These are phyloP conservation scores for Suhomyces choctaworum DNA, from an alignment of 1,139 yeast genomes.

Conservation along the genomic window DNA sequence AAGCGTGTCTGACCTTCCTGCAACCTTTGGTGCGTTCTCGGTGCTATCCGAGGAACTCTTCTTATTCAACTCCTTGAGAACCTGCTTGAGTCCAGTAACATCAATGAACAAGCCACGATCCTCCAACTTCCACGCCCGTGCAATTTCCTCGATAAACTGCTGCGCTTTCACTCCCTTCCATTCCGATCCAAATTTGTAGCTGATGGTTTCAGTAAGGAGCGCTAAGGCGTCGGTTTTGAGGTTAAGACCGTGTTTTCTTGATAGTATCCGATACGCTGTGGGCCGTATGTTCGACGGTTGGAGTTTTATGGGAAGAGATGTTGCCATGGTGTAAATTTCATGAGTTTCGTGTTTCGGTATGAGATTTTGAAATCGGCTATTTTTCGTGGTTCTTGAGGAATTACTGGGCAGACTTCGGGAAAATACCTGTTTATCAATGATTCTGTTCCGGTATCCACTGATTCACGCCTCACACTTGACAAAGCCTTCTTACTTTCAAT, in stretches of 20 bases:
- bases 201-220: slow-evolving; percentile 69
- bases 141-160: slow-evolving; percentile 73
- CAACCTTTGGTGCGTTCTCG: slow-evolving; percentile 17
- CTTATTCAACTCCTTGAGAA: slow-evolving; percentile 55
- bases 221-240: slow-evolving; percentile 82
- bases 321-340: slow-evolving; percentile 1
- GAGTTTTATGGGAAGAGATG: slow-evolving; percentile 57
- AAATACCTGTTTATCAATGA: no score
- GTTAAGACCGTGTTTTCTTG: slow-evolving; percentile 90
- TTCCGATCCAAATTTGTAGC: slow-evolving; percentile 75
- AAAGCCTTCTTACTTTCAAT: no score
- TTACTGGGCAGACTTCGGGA: no score
- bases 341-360: no score
- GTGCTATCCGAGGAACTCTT: slow-evolving; percentile 12
- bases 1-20: slow-evolving; percentile 34
- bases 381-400: no score
- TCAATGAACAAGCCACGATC: slow-evolving; percentile 86
- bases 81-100: slow-evolving; percentile 63
- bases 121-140: slow-evolving; percentile 81
- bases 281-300: slow-evolving; percentile 86
- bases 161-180: slow-evolving; percentile 78
- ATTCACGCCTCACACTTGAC: no score
- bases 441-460: no score
- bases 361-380: no score
- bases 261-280: slow-evolving; percentile 80